These are phyloP conservation scores for Sordariomycetes sp. DNA, from an alignment of 2,329 filamentous ascomycete species.

Conservation along the genomic window DNA sequence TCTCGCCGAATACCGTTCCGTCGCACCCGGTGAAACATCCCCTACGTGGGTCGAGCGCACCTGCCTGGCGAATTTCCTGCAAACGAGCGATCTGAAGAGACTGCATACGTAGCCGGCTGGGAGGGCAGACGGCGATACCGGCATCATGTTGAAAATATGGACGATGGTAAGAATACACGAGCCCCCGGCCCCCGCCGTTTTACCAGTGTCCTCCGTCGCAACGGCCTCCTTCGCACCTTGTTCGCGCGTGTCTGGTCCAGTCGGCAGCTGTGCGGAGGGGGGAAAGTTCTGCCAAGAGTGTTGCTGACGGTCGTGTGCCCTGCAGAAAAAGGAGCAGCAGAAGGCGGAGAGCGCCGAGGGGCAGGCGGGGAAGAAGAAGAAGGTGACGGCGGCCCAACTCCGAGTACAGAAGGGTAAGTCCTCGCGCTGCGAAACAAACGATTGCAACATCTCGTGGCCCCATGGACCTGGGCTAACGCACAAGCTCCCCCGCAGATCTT, in stretches of 20 bases:
- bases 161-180: conserved; percentile 62
- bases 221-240: background rate
- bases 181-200: background rate
- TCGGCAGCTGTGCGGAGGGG: background rate
- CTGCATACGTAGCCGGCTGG: background rate
- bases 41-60: background rate
- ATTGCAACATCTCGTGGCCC: background rate
- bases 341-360: conserved; percentile 78
- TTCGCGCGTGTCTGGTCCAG: background rate
- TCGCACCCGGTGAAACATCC: background rate
- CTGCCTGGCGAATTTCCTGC: background rate
- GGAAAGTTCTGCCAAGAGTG: background rate
- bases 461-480: background rate
- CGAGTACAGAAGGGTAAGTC: conserved; percentile 84
- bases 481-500: conserved; percentile 45
- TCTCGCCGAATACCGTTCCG: background rate
- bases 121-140: background rate
- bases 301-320: background rate
- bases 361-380: conserved; percentile 83
- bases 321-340: conserved; percentile 90
- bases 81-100: background rate
- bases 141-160: conserved; percentile 93
- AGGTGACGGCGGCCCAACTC: conserved; percentile 91
- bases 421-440: background rate
- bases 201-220: background rate